phyloP scores from a whole-genome alignment of 805 yeast genomes.

The Teunomyces atbi region DNA sequence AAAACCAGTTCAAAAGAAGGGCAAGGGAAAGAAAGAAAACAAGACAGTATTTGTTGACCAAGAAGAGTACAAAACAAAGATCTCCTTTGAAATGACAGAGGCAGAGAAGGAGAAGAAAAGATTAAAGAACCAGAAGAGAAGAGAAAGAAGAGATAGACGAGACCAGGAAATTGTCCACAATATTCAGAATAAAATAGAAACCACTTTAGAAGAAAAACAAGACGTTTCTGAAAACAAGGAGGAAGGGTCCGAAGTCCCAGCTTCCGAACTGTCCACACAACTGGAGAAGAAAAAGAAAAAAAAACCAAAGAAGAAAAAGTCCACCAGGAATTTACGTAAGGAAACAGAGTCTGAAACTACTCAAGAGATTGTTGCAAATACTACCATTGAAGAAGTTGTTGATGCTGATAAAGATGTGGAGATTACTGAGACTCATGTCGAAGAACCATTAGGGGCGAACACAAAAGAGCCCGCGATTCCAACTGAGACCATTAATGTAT shows the following conservation, averaged over 20 bases:
- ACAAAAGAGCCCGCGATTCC: neutral
- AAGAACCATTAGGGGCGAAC: neutral
- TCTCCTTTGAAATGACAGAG: conserved; percentile 8
- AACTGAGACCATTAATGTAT: conserved; percentile 1
- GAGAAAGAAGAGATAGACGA: conserved; percentile 15
- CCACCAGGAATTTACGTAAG: neutral
- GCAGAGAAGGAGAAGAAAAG: conserved; percentile 15
- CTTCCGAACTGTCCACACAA: neutral
- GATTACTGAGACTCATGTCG: neutral
- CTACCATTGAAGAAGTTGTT: neutral
- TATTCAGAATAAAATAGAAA: neutral
- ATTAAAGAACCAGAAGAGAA: conserved; percentile 15
- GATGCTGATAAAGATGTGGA: neutral
- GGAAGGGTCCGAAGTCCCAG: neutral
- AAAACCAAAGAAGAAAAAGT: neutral
- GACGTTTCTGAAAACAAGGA: neutral
- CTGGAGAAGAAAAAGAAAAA: neutral
- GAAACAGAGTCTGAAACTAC: neutral
- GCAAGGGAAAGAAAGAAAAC: conserved; percentile 9
- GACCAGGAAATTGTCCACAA: conserved; percentile 2
- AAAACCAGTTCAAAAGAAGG: neutral
- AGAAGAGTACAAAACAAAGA: neutral
- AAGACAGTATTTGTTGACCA: conserved; percentile 13
- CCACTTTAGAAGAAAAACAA: neutral
- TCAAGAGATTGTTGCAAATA: neutral